Evolutionary conservation across 768 basidiomycete genomes (phyloP).

Genomic region (Phaeotremella fagi): DNA sequence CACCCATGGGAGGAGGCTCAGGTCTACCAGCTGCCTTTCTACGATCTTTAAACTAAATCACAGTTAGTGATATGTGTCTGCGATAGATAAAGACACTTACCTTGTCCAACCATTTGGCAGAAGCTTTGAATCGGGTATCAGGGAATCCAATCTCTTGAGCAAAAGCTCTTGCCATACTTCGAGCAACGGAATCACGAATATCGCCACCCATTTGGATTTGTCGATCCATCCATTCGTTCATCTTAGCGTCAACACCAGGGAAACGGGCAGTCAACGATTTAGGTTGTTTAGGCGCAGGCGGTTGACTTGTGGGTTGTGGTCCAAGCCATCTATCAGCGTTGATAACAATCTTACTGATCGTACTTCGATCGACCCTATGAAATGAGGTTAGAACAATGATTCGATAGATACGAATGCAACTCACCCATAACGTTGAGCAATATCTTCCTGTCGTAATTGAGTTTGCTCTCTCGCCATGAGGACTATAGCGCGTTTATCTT

Average conservation of each 20-base stretch:
- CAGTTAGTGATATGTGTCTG: too few relatives aligned
- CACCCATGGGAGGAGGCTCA: constrained; percentile 20
- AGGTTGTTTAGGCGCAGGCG: constrained; percentile 24
- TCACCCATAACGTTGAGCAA: constrained; percentile 43
- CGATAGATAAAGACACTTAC: constrained; percentile 7
- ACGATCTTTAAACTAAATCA: constrained; percentile 44
- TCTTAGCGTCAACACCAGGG: constrained; percentile 42
- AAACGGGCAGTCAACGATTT: constrained; percentile 42
- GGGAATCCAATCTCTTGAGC: constrained; percentile 40
- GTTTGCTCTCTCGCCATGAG: constrained; percentile 38
- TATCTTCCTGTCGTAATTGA: constrained; percentile 45
- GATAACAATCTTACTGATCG: constrained; percentile 45
- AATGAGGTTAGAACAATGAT: not conserved
- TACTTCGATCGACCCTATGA: constrained; percentile 44
- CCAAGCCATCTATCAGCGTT: constrained; percentile 43
- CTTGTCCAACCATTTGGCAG: constrained; percentile 47
- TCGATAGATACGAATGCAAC: constrained; percentile 4
- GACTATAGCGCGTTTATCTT: constrained; percentile 46
- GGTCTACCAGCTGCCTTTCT: constrained; percentile 35
- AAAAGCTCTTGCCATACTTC: constrained; percentile 43
- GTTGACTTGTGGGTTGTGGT: constrained; percentile 31
- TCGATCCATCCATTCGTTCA: constrained; percentile 46
- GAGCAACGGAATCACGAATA: constrained; percentile 36
- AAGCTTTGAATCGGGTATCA: constrained; percentile 45
- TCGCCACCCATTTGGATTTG: constrained; percentile 39